Evolutionary conservation across 345 rosid genomes (phyloP), one percentile per base, ranked within the genome.

Genomic region (Kandelia obovata): DNA sequence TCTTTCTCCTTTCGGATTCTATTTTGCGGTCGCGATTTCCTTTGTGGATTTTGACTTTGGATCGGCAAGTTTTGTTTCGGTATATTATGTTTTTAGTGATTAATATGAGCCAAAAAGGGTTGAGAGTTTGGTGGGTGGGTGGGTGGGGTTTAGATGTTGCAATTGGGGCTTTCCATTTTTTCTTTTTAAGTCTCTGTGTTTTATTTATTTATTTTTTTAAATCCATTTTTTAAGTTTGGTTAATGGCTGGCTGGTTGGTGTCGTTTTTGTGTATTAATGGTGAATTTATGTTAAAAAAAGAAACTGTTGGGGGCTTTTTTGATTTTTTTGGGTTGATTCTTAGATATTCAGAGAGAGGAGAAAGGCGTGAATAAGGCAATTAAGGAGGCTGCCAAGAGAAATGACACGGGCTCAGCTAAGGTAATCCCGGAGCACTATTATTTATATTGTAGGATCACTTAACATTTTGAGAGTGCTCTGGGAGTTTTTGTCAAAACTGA

Each of bases 321-420:
- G 67, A 27, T 63, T 71, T 58, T 28, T 28, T 28, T 28, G 21
- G 21, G 21, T 1, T 28, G 2, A 28, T 28, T 28, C 30, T 28
- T 74, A 83, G 86, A 83, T 75, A 49, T 83, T 49, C 82, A 77
- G 83, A 77, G 83, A 65, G 86, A 80, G 59, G 86, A 80, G 73
- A 80, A 77, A 62, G 66, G 28, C 64, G 82, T 80, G n/a, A 77
- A 83, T 16, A 83, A 77, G 61, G 67, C 83, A 51, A 80, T 83
- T 64, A 72, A 61, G 62, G 83, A 80, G 43, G 78, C 82, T 61
- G 86, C 78, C 26, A 80, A 83, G 72, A 71, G 82, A 65, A 78
- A 79, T 67, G 84, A 81, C 68, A 75, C 75, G 71, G 80, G 72
- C 47, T 75, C 84, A 15, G 84, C 82, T 49, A 78, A 81, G 84